Conservation (phyloP, 176 grass and related monocot genomes). For the Eleusine indica region DNA sequence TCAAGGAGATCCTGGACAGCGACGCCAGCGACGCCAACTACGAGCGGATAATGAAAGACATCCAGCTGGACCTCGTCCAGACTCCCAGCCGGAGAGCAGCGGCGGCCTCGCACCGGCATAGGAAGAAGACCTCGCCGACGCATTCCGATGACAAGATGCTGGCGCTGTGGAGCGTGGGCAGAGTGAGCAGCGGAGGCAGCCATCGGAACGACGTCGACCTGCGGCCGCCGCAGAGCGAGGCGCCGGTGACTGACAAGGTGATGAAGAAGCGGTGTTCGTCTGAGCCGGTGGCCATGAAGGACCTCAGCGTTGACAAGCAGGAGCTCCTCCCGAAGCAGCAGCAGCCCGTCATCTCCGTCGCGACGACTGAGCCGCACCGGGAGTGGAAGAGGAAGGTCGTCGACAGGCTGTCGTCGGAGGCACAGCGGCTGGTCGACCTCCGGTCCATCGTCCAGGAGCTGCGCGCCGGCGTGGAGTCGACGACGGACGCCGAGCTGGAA, state of each 20-base stretch:
- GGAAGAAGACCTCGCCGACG: constrained; percentile 25
- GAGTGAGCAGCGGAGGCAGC: constrained; percentile 41
- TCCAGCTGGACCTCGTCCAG: constrained; percentile 89
- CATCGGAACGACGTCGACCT: constrained; percentile 32
- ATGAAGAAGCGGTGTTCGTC: constrained; percentile 49
- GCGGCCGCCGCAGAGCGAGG: constrained; percentile 42
- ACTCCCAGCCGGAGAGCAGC: constrained; percentile 51
- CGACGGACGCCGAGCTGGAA: constrained; percentile 56
- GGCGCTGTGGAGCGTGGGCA: constrained; percentile 51
- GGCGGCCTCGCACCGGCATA: constrained; percentile 39
- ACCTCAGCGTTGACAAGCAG: constrained; percentile 78
- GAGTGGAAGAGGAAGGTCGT: constrained; percentile 86
- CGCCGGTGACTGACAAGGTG: constrained; percentile 38
- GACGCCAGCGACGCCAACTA: constrained; percentile 56
- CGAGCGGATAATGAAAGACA: constrained; percentile 79
- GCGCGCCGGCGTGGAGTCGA: constrained; percentile 51
- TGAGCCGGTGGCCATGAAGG: constrained; percentile 72
- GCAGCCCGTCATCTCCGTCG: background rate
- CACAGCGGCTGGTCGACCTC: constrained; percentile 62
- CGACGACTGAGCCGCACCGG: constrained; percentile 36
- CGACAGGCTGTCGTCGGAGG: constrained; percentile 66
- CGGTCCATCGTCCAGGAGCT: constrained; percentile 66
- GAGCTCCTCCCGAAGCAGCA: constrained; percentile 43
- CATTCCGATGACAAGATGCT: constrained; percentile 53
- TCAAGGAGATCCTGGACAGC: constrained; percentile 67